Conservation (phyloP, 176 grass and related monocot genomes). For the Cymbopogon citratus region DNA sequence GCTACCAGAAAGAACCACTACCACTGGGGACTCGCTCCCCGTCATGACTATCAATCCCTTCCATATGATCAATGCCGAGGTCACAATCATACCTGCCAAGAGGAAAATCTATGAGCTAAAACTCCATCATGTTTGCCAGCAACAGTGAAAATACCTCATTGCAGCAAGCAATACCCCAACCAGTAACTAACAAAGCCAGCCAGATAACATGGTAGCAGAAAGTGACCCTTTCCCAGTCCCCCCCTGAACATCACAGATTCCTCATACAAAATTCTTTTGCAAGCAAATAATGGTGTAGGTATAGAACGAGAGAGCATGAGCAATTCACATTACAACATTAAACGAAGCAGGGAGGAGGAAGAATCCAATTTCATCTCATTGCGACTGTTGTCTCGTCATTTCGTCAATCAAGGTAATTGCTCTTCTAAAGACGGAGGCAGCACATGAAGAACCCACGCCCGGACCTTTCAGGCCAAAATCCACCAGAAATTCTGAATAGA, state of each 20-base stretch:
- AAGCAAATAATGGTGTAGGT: not conserved
- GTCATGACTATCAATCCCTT: slow-evolving; percentile 60
- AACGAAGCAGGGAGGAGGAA: not conserved
- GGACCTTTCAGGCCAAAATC: not conserved
- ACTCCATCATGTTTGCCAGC: not conserved
- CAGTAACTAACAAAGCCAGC: not conserved
- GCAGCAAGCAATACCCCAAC: not conserved
- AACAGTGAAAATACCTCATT: not conserved
- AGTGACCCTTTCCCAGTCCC: not conserved
- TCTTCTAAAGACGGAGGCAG: not conserved
- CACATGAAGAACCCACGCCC: not conserved
- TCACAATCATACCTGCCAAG: slow-evolving; percentile 67
- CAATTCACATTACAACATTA: not conserved
- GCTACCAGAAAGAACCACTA: slow-evolving; percentile 69
- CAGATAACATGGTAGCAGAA: not conserved
- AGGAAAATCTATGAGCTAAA: not conserved
- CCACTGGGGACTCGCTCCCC: slow-evolving; percentile 59
- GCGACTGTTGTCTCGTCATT: not conserved
- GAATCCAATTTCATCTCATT: not conserved
- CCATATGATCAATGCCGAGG: slow-evolving; percentile 65
- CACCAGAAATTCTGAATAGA: not conserved
- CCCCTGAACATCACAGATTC: not conserved
- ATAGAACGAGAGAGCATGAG: not conserved
- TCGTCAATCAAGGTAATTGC: not conserved
- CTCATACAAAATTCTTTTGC: not conserved